Evolutionary conservation across 129 eudicot genomes (phyloP).

Genomic region (Cynara cardunculus): DNA sequence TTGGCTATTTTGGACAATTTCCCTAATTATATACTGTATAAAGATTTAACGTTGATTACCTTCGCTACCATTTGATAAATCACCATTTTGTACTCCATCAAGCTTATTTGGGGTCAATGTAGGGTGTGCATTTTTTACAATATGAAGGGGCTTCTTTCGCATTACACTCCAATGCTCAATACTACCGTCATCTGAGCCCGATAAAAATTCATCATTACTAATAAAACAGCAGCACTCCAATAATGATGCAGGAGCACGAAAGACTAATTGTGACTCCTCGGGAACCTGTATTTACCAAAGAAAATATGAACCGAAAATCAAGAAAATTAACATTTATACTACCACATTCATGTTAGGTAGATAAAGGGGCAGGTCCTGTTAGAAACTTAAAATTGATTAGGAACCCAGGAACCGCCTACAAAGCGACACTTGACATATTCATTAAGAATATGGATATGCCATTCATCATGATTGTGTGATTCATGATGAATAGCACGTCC

Average conservation of each 20-base stretch:
- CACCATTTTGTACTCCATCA: slow-evolving; percentile 29
- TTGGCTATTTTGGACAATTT: neutral
- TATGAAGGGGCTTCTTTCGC: slow-evolving; percentile 82
- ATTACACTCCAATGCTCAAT: slow-evolving; percentile 78
- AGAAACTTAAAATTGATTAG: neutral
- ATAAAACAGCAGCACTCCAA: slow-evolving; percentile 90
- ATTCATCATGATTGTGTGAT: neutral
- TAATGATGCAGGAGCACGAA: slow-evolving; percentile 80
- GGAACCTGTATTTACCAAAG: slow-evolving; percentile 57
- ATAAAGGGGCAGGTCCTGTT: no score
- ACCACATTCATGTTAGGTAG: neutral
- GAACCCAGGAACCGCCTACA: neutral
- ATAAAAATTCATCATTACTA: slow-evolving; percentile 78
- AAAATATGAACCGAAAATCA: neutral
- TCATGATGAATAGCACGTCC: neutral
- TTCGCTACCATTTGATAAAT: slow-evolving; percentile 51
- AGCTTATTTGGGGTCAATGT: slow-evolving; percentile 19
- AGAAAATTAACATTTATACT: neutral
- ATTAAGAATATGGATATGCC: no score
- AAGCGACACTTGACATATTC: neutral
- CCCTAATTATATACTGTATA: neutral
- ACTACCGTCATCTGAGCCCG: slow-evolving; percentile 98
- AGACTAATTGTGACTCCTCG: slow-evolving; percentile 78
- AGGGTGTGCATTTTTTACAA: slow-evolving; percentile 83
- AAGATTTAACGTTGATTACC: slow-evolving; percentile 33